phyloP scores from a whole-genome alignment of 768 basidiomycete species.

The Russula sp. region DNA sequence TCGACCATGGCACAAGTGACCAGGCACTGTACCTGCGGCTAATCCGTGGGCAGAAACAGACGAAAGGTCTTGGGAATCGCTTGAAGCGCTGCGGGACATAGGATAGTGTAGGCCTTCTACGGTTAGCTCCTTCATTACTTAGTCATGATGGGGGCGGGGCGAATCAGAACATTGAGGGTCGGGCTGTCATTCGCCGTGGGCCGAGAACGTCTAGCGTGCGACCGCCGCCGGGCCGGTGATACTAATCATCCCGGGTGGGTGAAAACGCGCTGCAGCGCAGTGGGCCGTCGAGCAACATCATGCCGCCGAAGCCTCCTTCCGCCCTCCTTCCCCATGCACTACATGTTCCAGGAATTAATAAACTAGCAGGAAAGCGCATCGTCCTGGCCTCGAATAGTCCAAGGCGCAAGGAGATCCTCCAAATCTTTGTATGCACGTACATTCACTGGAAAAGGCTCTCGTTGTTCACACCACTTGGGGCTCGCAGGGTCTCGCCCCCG shows the following conservation, averaged over 20 bases:
- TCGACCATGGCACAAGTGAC: background rate
- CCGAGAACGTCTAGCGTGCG: no score
- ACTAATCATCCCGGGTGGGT: background rate
- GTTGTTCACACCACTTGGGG: background rate
- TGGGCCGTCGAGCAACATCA: background rate
- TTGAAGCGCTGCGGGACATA: no score
- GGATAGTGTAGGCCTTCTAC: no score
- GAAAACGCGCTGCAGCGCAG: no score
- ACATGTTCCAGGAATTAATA: constrained; percentile 52
- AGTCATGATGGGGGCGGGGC: no score
- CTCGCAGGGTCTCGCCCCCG: constrained; percentile 54
- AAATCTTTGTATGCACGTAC: constrained; percentile 54
- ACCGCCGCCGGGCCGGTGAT: background rate
- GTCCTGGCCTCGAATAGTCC: constrained; percentile 86
- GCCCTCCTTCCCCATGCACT: constrained; percentile 59
- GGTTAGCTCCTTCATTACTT: no score
- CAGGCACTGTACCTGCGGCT: background rate
- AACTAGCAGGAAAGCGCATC: constrained; percentile 69
- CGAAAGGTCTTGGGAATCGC: no score
- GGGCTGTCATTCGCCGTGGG: no score
- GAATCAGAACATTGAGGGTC: no score
- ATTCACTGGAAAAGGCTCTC: background rate
- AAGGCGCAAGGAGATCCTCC: constrained; percentile 76
- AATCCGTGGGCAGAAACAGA: no score
- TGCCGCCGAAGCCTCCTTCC: constrained; percentile 12